Evolutionary conservation across 78 protist species (phyloP), one percentile per base, ranked within the genome.

Genomic region (Dictyostelium intermedium): DNA sequence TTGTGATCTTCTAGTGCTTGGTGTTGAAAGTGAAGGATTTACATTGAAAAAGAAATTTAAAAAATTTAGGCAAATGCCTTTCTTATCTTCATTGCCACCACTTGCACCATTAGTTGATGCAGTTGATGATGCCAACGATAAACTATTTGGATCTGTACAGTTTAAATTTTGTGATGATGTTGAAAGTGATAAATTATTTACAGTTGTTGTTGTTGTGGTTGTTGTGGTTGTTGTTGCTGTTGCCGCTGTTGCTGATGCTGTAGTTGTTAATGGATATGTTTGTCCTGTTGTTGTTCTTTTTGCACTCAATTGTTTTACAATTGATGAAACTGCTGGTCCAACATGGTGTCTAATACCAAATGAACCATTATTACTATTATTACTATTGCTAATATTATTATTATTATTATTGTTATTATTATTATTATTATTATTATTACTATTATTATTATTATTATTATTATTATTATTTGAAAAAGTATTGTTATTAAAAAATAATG

Each of bases 61-160:
- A 41, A 86, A 86, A 2, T 37, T 34, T 23, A 37, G 53, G 43
- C 92, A 86, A 73, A 77, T 37, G 18, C 73, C 20, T 45, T 86
- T 86, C 27, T 86, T 86, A 60, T 86, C 92, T 77, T 86, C 92
- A 45, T 77, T 86, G 20, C n/a, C n/a, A 80, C 39, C 56, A 39
- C 53, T 77, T 39, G 61, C 39, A 41, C n/a, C n/a, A 80, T 32
- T 80, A 1, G 83, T 77, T 39, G 83, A 77, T 32, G 56, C 16
- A 8, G 45, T 77, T 11, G 61, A 77, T 41, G 35, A 14, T n/a
- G 20, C n/a, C 25, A 34, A 18, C 3, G 79, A 72, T 72, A 72
- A 34, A 32, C 14, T 14, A 32, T 27, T 72, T 66, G 74, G 2
- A 27, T 72, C 79, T 72, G 79, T 77, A 77, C 83, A 41, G 11